phyloP scores from a whole-genome alignment of 202 grass and related monocot genomes.

The Elaeis oleifera region DNA sequence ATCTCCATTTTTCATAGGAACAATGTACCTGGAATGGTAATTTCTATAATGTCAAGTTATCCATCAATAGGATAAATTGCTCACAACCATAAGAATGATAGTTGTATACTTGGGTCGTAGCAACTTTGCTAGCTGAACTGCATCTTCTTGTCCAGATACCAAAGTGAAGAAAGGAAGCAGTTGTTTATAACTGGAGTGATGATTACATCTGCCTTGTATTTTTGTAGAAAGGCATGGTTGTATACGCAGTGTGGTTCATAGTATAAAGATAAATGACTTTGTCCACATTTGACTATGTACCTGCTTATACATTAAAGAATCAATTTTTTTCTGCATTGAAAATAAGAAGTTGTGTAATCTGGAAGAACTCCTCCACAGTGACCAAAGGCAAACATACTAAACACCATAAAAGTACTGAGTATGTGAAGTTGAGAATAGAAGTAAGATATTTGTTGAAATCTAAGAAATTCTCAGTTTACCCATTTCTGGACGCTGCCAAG shows the following conservation, averaged over 20 bases:
- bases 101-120: slow-evolving; percentile 40
- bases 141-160: slow-evolving; percentile 87
- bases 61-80: background rate
- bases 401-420: too few species aligned
- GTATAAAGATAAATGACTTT: slow-evolving; percentile 39
- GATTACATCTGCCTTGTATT: slow-evolving; percentile 48
- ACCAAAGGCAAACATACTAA: too few species aligned
- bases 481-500: slow-evolving; percentile 92
- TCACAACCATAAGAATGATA: background rate
- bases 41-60: background rate
- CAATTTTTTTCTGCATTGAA: background rate
- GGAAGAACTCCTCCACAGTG: too few species aligned
- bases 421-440: background rate
- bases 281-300: slow-evolving; percentile 32
- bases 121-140: slow-evolving; percentile 55
- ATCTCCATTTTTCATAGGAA: slow-evolving; percentile 92
- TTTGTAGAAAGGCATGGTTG: slow-evolving; percentile 44
- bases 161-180: slow-evolving; percentile 76
- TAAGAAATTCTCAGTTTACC: slow-evolving; percentile 29
- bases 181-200: slow-evolving; percentile 78
- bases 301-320: slow-evolving; percentile 17
- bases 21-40: slow-evolving; percentile 40
- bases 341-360: too few species aligned
- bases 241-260: slow-evolving; percentile 89
- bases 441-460: background rate